phyloP scores from a whole-genome alignment of 352 stramenopile genomes.

The Phytophthora constricta region DNA sequence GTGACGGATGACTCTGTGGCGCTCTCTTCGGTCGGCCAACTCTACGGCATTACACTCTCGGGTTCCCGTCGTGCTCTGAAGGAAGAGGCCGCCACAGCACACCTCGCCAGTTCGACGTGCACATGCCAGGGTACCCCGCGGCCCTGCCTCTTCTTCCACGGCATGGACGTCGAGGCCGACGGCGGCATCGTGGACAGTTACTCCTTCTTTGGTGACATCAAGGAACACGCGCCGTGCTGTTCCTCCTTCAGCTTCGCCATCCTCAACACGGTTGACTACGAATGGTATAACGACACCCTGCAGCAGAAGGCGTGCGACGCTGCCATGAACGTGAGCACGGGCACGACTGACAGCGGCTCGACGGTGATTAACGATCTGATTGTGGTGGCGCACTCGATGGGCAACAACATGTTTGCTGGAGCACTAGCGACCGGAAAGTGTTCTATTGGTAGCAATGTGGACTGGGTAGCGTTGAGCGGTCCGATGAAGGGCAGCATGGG shows the following conservation, averaged over 20 bases:
- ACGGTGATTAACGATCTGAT: conserved; percentile 62
- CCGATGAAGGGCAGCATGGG: conserved; percentile 62
- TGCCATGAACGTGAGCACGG: conserved; percentile 40
- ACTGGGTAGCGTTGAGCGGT: conserved; percentile 50
- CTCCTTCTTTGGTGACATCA: conserved; percentile 55
- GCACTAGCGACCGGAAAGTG: conserved; percentile 56
- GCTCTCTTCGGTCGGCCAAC: conserved; percentile 35
- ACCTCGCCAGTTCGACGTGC: conserved; percentile 41
- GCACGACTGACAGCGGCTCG: conserved; percentile 20
- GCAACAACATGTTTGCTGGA: conserved; percentile 59
- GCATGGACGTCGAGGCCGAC: conserved; percentile 47
- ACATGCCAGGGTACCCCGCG: conserved; percentile 42
- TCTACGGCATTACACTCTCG: conserved; percentile 30
- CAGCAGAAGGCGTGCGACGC: conserved; percentile 49
- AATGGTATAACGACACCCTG: conserved; percentile 57
- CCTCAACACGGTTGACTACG: conserved; percentile 60
- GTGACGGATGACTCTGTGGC: conserved; percentile 31
- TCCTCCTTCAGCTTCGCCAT: conserved; percentile 53
- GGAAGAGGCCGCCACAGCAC: conserved; percentile 24
- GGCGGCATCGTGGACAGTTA: conserved; percentile 43
- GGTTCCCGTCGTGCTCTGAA: conserved; percentile 30
- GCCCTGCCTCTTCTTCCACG: conserved; percentile 64
- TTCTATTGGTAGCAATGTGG: conserved; percentile 39
- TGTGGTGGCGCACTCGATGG: conserved; percentile 66
- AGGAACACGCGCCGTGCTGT: conserved; percentile 61